Percentiles rank a stretch among this genome's conserved stretches.
Evolutionary conservation across 176 grass and related monocot species (phyloP).

Genomic region (Oryza officinalis): DNA sequence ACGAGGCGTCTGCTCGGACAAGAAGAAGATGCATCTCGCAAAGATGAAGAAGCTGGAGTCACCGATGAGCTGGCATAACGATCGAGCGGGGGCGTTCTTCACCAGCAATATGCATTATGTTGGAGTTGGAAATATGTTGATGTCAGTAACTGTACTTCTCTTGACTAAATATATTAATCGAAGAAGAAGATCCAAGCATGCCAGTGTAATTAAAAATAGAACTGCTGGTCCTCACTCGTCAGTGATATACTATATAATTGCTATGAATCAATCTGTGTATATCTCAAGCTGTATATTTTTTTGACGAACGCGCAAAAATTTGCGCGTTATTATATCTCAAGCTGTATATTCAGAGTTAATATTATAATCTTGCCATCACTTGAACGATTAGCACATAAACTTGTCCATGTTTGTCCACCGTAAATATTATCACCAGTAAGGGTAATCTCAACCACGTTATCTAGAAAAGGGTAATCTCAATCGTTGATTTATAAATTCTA

Average conservation of each 20-base stretch:
- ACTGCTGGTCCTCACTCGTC: neutral
- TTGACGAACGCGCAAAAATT: too few species aligned
- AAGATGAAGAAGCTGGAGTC: conserved; percentile 36
- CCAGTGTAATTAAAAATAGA: neutral
- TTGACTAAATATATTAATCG: conserved; percentile 2
- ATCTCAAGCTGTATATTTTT: neutral
- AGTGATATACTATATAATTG: neutral
- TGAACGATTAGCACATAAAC: too few species aligned
- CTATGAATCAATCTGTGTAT: neutral
- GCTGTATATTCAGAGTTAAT: neutral
- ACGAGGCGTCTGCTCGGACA: conserved; percentile 53
- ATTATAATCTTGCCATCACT: too few species aligned
- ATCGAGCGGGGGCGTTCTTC: neutral
- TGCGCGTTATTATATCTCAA: too few species aligned
- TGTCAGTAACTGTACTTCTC: neutral
- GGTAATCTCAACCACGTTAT: too few species aligned
- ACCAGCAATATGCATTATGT: neutral
- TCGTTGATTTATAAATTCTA: too few species aligned
- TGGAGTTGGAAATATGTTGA: neutral
- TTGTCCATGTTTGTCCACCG: too few species aligned
- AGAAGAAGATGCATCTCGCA: conserved; percentile 39
- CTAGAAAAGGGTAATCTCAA: too few species aligned
- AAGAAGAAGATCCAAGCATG: neutral
- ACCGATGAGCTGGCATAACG: conserved; percentile 58
- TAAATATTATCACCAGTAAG: too few species aligned